A percentile compares a stretch with the other conserved stretches of the same genome.
Evolutionary conservation across 768 basidiomycete species (phyloP).

Genomic region (Serendipita indica): DNA sequence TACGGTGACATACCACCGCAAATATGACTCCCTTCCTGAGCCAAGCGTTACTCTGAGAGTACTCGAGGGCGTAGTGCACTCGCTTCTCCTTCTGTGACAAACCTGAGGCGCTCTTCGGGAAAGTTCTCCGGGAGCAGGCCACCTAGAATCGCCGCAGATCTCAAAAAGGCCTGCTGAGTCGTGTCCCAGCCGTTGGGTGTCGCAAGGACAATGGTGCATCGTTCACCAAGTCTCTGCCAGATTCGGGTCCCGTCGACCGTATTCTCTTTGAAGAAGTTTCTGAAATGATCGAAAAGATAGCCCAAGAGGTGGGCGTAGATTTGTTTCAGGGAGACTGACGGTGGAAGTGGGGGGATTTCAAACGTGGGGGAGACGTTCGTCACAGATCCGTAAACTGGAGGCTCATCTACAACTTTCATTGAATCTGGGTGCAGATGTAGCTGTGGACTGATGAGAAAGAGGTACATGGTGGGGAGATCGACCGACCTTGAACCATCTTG

Average conservation of each 20-base stretch:
- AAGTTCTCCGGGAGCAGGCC: slow-evolving; percentile 4
- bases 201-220: not conserved
- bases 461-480: not conserved
- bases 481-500: slow-evolving; percentile 8
- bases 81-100: slow-evolving; percentile 6
- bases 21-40: not conserved
- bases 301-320: slow-evolving; percentile 9
- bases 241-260: slow-evolving; percentile 2
- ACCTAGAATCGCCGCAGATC: not conserved
- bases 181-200: slow-evolving; percentile 11
- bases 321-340: slow-evolving; percentile 3
- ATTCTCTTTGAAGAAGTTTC: slow-evolving; percentile 2
- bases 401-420: slow-evolving; percentile 6
- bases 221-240: slow-evolving; percentile 1
- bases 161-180: slow-evolving; percentile 6
- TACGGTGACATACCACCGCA: no score
- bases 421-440: slow-evolving; percentile 4
- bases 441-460: not conserved
- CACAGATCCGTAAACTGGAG: slow-evolving; percentile 1
- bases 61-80: slow-evolving; percentile 7
- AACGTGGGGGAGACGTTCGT: not conserved
- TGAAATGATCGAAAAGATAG: slow-evolving; percentile 5
- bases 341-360: slow-evolving; percentile 5
- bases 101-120: not conserved
- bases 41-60: not conserved